Percentiles rank a stretch among this genome's conserved stretches.
Conservation (phyloP, 352 stramenopile species). For the Aphanomyces invadans region DNA sequence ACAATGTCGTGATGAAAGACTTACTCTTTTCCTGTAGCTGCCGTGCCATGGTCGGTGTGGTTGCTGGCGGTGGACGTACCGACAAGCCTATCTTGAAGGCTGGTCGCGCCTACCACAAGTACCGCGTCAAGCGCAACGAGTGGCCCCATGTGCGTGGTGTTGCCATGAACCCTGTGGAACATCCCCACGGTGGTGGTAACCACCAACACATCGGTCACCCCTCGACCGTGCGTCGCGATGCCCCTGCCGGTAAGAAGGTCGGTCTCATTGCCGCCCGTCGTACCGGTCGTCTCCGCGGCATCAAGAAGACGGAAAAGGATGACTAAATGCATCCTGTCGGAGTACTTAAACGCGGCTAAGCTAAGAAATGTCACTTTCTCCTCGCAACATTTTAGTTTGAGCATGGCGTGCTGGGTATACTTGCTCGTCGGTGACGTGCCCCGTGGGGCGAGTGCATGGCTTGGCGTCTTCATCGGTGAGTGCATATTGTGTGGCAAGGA, state of each 20-base stretch:
- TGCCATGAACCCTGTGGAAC: constrained; percentile 99
- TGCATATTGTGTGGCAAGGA: no score
- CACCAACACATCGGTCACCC: constrained; percentile 99
- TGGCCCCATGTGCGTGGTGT: constrained; percentile 99
- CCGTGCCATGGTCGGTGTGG: constrained; percentile 95
- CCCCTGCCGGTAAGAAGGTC: constrained; percentile 97
- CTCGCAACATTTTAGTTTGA: background rate
- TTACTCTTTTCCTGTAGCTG: constrained; percentile 61
- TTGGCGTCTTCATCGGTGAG: background rate
- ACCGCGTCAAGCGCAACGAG: constrained; percentile 98
- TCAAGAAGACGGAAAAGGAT: constrained; percentile 95
- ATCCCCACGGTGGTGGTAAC: constrained; percentile 99
- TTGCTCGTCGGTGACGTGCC: no score
- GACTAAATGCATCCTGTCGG: no score
- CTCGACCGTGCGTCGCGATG: constrained; percentile 92
- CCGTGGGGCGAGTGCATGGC: no score
- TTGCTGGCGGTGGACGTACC: constrained; percentile 96
- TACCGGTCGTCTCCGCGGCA: constrained; percentile 95
- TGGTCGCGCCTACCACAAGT: constrained; percentile 97
- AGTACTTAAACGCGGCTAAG: no score
- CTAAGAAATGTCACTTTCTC: constrained; percentile 25
- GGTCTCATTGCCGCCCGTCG: constrained; percentile 97
- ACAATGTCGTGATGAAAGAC: background rate
- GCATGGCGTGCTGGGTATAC: no score
- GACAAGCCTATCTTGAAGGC: constrained; percentile 99